phyloP scores from a whole-genome alignment of 257 asterid genomes.

The Solanum peruvianum region DNA sequence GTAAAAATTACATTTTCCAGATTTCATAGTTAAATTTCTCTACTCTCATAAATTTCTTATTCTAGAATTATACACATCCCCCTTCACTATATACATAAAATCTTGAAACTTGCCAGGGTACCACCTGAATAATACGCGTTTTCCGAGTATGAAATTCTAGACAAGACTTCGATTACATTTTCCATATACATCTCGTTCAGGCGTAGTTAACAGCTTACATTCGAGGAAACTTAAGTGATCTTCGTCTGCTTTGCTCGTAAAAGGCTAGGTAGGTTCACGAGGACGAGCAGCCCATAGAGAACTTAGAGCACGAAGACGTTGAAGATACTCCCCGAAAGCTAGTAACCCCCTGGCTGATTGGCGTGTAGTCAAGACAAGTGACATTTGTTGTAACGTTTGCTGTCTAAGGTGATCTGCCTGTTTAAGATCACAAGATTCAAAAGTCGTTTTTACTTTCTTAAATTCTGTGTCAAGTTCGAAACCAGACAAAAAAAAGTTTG shows the following conservation, averaged over 20 bases:
- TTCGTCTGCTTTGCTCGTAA: background rate
- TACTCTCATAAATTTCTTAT: background rate
- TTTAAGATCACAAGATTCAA: background rate
- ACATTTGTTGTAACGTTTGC: conserved; percentile 27
- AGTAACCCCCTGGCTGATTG: conserved; percentile 35
- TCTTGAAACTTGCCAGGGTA: background rate
- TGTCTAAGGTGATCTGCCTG: conserved; percentile 46
- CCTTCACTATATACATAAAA: background rate
- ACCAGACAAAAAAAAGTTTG: accelerated
- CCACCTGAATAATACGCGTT: background rate
- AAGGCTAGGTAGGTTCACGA: conserved; percentile 19
- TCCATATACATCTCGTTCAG: background rate
- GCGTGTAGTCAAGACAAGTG: conserved; percentile 11
- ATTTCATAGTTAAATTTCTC: background rate
- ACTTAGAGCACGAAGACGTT: conserved; percentile 28
- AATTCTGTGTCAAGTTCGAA: background rate
- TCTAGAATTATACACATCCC: background rate
- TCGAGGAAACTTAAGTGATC: background rate
- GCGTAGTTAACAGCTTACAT: background rate
- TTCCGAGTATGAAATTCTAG: background rate
- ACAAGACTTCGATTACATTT: background rate
- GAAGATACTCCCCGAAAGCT: conserved; percentile 31
- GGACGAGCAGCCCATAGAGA: conserved; percentile 18
- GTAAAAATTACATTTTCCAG: background rate
- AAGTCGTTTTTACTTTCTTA: background rate